These are phyloP conservation scores for Phytopythium montanum DNA, from an alignment of 352 stramenopile species.

Conservation along the genomic window DNA sequence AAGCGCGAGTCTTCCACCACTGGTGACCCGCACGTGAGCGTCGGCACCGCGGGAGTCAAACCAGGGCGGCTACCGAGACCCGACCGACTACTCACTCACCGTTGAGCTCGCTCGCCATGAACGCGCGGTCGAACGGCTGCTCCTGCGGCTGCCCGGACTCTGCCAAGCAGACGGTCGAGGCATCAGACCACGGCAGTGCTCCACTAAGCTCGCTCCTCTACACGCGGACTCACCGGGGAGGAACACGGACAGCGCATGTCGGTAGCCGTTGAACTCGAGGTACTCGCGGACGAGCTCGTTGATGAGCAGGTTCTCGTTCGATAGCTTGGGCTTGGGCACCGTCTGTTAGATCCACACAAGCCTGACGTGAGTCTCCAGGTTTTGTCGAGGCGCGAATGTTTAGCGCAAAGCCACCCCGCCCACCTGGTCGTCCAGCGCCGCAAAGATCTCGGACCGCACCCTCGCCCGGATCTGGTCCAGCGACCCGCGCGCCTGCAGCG, in stretches of 20 bases:
- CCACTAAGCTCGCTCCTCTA: not conserved
- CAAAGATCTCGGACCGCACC: conserved; percentile 83
- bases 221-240: conserved; percentile 35
- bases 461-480: conserved; percentile 83
- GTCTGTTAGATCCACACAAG: conserved; percentile 16
- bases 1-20: conserved; percentile 66
- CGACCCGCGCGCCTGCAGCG: conserved; percentile 64
- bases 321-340: conserved; percentile 75
- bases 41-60: too few species aligned
- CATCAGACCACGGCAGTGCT: not conserved
- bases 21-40: conserved; percentile 11
- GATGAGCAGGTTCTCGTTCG: conserved; percentile 92
- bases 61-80: too few species aligned
- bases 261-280: conserved; percentile 93
- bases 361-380: not conserved
- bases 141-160: conserved; percentile 84
- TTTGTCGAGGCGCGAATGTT: not conserved
- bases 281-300: conserved; percentile 95
- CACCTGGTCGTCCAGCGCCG: conserved; percentile 78
- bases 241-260: conserved; percentile 86
- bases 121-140: conserved; percentile 70
- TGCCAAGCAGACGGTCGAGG: not conserved
- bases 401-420: not conserved
- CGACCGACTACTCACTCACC: conserved; percentile 28
- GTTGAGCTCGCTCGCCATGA: conserved; percentile 80